phyloP scores from a whole-genome alignment of 176 grass and related monocot genomes.

The Oryza meridionalis region DNA sequence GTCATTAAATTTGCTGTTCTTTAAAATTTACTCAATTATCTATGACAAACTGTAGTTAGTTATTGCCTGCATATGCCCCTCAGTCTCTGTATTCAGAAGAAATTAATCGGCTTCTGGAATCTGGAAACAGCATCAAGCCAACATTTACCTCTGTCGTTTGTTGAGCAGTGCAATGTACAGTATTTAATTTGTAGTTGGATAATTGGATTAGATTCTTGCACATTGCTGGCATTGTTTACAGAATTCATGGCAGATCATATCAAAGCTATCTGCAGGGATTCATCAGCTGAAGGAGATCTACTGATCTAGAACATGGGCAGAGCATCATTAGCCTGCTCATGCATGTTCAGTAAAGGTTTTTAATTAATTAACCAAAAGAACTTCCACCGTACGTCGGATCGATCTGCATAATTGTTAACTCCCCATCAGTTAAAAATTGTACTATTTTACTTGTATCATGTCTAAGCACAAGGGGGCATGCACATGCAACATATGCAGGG shows the following conservation, averaged over 20 bases:
- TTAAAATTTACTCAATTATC: not conserved
- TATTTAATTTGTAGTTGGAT: not conserved
- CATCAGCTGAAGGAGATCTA: conserved; percentile 10
- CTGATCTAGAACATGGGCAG: conserved; percentile 41
- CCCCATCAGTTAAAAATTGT: not conserved
- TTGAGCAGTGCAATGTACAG: not conserved
- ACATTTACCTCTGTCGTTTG: not conserved
- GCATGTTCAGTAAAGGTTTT: not conserved
- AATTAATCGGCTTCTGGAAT: not conserved
- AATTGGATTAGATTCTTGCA: not conserved
- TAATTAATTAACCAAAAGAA: conserved; percentile 33
- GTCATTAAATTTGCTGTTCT: no score
- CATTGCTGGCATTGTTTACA: not conserved
- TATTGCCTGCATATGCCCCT: not conserved
- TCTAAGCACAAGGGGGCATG: conserved; percentile 32
- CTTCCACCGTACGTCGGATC: conserved; percentile 1
- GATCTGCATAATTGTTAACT: conserved; percentile 21
- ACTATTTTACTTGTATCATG: conserved; percentile 32
- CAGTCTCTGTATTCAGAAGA: not conserved
- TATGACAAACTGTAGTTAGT: not conserved
- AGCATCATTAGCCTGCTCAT: conserved; percentile 19
- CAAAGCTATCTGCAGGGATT: not conserved
- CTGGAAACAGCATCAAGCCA: not conserved
- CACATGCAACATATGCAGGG: conserved; percentile 40
- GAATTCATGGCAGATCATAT: not conserved